phyloP scores from a whole-genome alignment of 345 rosid species.

The Salix udensis region DNA sequence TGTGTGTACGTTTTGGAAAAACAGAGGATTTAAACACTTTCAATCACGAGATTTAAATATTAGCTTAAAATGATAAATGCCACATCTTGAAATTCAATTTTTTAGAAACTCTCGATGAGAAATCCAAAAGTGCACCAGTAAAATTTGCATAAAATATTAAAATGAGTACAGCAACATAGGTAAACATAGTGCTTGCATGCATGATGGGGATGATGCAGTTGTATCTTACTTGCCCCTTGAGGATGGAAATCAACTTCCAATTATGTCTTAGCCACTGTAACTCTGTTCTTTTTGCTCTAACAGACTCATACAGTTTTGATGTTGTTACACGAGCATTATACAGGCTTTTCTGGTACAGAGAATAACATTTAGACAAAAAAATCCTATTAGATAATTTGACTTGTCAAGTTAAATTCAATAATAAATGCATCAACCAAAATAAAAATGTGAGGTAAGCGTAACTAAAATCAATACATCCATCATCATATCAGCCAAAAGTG shows the following conservation, averaged over 20 bases:
- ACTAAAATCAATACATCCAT: not conserved
- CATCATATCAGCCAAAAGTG: not conserved
- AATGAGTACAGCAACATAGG: not conserved
- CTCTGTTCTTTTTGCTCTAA: constrained; percentile 53
- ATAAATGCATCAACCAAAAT: not conserved
- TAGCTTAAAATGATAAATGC: not conserved
- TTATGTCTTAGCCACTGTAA: constrained; percentile 61
- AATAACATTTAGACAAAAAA: constrained; percentile 10
- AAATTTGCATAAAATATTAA: not conserved
- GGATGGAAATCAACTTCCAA: constrained; percentile 57
- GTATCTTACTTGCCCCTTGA: constrained; percentile 63
- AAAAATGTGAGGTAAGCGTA: not conserved
- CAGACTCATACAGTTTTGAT: constrained; percentile 68
- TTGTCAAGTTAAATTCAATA: not conserved
- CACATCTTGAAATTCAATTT: not conserved
- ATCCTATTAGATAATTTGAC: not conserved
- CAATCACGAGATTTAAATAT: not conserved
- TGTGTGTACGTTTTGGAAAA: not conserved
- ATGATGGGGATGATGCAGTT: not conserved
- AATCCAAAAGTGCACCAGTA: not conserved
- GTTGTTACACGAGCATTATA: constrained; percentile 51
- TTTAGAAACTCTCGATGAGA: not conserved
- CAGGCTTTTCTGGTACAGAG: constrained; percentile 57
- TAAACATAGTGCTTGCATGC: not conserved
- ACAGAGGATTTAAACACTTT: not conserved